A percentile compares a stretch with the other conserved stretches of the same genome.
Evolutionary conservation across 805 yeast species (phyloP).

Genomic region (Saccharomycopsis fodiens): DNA sequence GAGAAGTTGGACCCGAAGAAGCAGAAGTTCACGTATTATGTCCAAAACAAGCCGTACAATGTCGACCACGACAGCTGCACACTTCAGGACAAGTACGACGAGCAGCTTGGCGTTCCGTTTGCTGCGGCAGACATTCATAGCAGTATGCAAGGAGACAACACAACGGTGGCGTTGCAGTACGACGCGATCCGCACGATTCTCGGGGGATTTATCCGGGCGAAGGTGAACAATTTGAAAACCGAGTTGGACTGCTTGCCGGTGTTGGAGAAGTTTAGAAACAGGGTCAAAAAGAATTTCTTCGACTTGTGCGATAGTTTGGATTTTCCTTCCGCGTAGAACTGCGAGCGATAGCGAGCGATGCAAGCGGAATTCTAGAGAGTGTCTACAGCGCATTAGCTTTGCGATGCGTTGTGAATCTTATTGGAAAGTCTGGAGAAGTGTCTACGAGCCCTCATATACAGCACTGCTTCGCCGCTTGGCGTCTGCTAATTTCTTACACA

Average conservation of each 20-base stretch:
- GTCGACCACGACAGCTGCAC: conserved; percentile 11
- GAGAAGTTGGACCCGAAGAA: background rate
- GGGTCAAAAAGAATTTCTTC: conserved; percentile 17
- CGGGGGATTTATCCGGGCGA: conserved; percentile 13
- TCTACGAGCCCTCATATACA: too few species aligned
- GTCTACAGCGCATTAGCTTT: too few species aligned
- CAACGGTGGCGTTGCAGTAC: conserved; percentile 6
- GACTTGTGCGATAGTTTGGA: conserved; percentile 19
- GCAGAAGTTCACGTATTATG: conserved; percentile 9
- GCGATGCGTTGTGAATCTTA: too few species aligned
- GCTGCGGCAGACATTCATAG: conserved; percentile 14
- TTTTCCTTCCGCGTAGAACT: conserved; percentile 15
- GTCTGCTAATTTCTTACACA: too few species aligned
- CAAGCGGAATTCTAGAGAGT: too few species aligned
- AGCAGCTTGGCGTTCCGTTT: conserved; percentile 12
- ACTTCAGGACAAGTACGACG: conserved; percentile 3
- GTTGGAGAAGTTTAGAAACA: conserved; percentile 17
- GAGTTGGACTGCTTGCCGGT: conserved; percentile 12
- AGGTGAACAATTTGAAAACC: conserved; percentile 10
- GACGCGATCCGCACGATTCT: conserved; percentile 15
- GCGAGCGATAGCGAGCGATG: background rate
- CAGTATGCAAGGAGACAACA: background rate
- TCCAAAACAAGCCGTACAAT: conserved; percentile 7
- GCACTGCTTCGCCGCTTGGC: too few species aligned
- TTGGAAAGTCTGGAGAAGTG: too few species aligned